Evolutionary conservation across 768 basidiomycete species (phyloP), one percentile per base, ranked within the genome.

Genomic region (Calocera viscosa): DNA sequence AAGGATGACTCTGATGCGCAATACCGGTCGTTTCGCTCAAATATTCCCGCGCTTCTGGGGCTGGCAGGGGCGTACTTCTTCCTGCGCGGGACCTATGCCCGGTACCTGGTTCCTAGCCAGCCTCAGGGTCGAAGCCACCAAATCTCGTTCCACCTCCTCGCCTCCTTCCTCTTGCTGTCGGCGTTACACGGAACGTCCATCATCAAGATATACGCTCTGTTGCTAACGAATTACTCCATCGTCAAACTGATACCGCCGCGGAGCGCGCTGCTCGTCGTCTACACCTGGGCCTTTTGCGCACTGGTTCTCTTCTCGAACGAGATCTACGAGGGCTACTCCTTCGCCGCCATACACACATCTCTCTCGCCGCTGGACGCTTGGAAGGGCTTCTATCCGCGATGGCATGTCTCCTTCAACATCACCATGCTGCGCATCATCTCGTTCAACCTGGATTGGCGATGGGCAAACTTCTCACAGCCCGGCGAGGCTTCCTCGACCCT

Each of bases 341-440:
- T 86, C 73, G 82, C 81, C 0, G 74, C 73, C 10, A 64, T 95
- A 17, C 80, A 84, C 49, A 76, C 86, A 0, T 74, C 77, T 1
- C 73, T 95, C 32, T 80, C 76, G 12, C 76, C 78, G 10, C 75
- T 95, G 73, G 0, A 82, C 67, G 19, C 49, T 10, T 26, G 81
- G 70, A 78, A 82, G 74, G 96, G 96, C 5, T 77, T 90, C 19
- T 88, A 94, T 68, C 90, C 94, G 12, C 82, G 93, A 22, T 99
- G 96, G 96, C 85, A 97, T 70, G 81, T 98, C 71, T 84, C 80
- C 71, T 98, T 95, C 80, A 98, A 98, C 75, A 93, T 98, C 71
- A 93, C 94, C 1, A 94, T 94, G 89, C 81, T 98, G 43, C 85
- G 95, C 34, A 81, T 97, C 16, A 81, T 99, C 5, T 94, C 94